Conservation (phyloP, 257 asterid species). For the Solanum pimpinellifolium region DNA sequence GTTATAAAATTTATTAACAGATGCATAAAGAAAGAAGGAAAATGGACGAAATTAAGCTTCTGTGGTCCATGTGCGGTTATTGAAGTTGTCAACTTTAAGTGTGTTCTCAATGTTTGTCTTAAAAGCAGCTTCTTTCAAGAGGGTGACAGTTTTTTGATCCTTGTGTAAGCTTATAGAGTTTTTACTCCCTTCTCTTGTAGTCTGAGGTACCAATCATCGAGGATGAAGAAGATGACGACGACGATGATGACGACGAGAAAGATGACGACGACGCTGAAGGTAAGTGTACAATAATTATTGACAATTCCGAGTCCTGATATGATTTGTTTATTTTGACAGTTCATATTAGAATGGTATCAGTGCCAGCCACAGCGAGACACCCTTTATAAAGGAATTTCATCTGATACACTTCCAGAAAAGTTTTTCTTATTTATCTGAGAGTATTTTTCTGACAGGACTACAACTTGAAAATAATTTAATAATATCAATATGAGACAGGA, state of each 20-base stretch:
- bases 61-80: neutral
- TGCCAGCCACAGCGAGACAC: neutral
- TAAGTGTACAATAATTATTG: neutral
- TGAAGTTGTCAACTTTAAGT: neutral
- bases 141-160: neutral
- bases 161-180: neutral
- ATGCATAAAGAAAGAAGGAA: neutral
- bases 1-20: neutral
- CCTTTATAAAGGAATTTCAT: neutral
- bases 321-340: neutral
- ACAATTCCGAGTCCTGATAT: neutral
- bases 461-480: neutral
- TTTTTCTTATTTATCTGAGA: neutral
- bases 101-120: neutral
- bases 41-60: neutral
- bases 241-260: neutral
- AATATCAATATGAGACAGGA: neutral
- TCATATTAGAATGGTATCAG: neutral
- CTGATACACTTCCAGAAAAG: neutral
- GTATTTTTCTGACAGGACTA: neutral
- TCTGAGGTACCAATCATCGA: constrained; percentile 44
- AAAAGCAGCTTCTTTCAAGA: neutral
- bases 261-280: constrained; percentile 6
- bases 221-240: constrained; percentile 41
- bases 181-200: constrained; percentile 11